phyloP scores from a whole-genome alignment of 768 basidiomycete species.

The Rhizopogon rudus region DNA sequence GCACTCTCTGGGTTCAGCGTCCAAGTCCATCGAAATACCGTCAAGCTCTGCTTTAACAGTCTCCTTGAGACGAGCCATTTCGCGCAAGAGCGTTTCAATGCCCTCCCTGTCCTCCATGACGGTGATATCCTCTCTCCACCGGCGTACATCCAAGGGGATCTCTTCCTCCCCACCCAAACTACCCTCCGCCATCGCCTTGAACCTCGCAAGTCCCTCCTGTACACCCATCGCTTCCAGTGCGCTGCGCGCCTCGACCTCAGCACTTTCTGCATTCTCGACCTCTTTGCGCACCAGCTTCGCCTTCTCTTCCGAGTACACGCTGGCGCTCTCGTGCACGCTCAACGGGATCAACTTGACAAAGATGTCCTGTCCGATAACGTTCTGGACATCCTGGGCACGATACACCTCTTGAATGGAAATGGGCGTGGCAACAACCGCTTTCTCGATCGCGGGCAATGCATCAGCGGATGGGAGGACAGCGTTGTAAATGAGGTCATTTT shows the following conservation, averaged over 20 bases:
- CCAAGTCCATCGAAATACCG: conserved; percentile 58
- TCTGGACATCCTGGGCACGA: conserved; percentile 84
- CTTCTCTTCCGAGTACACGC: conserved; percentile 97
- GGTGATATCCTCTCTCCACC: conserved; percentile 71
- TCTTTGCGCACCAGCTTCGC: conserved; percentile 89
- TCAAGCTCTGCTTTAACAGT: conserved; percentile 60
- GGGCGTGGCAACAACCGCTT: conserved; percentile 73
- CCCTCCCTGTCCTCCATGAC: conserved; percentile 64
- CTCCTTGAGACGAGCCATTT: conserved; percentile 56
- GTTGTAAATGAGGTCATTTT: conserved; percentile 98
- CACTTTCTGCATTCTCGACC: conserved; percentile 80
- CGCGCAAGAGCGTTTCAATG: conserved; percentile 57
- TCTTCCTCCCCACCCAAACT: conserved; percentile 59
- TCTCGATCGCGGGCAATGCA: conserved; percentile 77
- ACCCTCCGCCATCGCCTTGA: conserved; percentile 66
- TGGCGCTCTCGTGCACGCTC: conserved; percentile 93
- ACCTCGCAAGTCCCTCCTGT: conserved; percentile 62
- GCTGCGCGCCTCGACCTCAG: conserved; percentile 75
- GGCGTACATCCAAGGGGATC: conserved; percentile 63
- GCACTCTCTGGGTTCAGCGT: conserved; percentile 81
- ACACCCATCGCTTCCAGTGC: conserved; percentile 81
- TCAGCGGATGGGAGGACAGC: conserved; percentile 79
- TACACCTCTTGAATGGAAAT: conserved; percentile 96
- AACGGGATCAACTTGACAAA: conserved; percentile 86
- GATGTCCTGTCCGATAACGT: conserved; percentile 89